These are phyloP conservation scores for Pichia occidentalis DNA, from an alignment of 805 yeast species.

Conservation along the genomic window DNA sequence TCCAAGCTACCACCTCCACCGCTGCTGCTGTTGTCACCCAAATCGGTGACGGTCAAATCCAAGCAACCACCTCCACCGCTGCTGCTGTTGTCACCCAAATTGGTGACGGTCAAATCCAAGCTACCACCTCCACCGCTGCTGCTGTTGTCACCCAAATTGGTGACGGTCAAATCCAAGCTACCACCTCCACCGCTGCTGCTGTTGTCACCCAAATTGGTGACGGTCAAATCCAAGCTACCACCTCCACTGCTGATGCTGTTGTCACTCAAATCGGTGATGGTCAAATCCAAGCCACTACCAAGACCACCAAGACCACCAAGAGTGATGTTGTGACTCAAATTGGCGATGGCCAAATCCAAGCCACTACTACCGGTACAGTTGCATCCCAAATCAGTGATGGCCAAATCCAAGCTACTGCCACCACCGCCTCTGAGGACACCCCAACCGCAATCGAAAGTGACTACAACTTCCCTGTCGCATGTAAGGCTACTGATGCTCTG, in stretches of 20 bases:
- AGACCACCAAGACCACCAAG: conserved; percentile 27
- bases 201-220: conserved; percentile 54
- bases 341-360: conserved; percentile 31
- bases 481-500: conserved; percentile 34
- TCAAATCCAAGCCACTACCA: conserved; percentile 47
- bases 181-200: conserved; percentile 29
- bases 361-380: conserved; percentile 30
- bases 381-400: conserved; percentile 30
- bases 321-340: conserved; percentile 40
- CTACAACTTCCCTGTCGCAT: conserved; percentile 28
- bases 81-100: conserved; percentile 47
- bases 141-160: conserved; percentile 31
- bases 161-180: conserved; percentile 37
- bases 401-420: conserved; percentile 29
- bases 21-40: conserved; percentile 37
- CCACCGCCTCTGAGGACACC: conserved; percentile 23
- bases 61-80: conserved; percentile 31
- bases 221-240: conserved; percentile 54
- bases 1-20: conserved; percentile 41
- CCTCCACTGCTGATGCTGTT: conserved; percentile 27
- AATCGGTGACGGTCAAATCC: conserved; percentile 40
- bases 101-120: conserved; percentile 57
- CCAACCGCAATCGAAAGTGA: conserved; percentile 14
- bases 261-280: conserved; percentile 36
- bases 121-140: conserved; percentile 25